phyloP scores from a whole-genome alignment of 2,329 filamentous ascomycete species.

The Pyrenophora tritici-repentis region DNA sequence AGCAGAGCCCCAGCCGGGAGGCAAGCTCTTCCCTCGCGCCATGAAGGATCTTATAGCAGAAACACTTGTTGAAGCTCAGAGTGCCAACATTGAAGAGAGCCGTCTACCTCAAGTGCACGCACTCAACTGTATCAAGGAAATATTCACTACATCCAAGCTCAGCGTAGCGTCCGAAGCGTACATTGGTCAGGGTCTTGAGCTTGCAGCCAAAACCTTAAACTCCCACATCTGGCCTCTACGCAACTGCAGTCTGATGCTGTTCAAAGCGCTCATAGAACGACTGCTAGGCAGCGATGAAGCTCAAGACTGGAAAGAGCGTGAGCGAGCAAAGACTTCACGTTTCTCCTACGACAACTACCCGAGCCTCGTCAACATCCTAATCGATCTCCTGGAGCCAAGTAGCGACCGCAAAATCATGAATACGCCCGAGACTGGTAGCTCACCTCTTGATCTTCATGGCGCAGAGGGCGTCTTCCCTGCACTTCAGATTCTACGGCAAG shows the following conservation, averaged over 20 bases:
- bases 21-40: constrained; percentile 64
- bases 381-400: constrained; percentile 60
- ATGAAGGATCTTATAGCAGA: constrained; percentile 67
- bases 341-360: constrained; percentile 74
- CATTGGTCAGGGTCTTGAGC: constrained; percentile 72
- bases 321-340: constrained; percentile 52
- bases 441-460: constrained; percentile 42
- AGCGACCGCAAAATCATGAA: constrained; percentile 35
- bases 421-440: constrained; percentile 23
- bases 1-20: constrained; percentile 64
- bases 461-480: constrained; percentile 78
- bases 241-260: constrained; percentile 88
- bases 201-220: constrained; percentile 80
- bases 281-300: constrained; percentile 74
- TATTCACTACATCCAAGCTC: constrained; percentile 82
- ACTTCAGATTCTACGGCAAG: constrained; percentile 77
- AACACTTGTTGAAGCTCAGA: constrained; percentile 58
- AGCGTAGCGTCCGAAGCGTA: constrained; percentile 74
- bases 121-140: constrained; percentile 88
- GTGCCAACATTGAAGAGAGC: constrained; percentile 59
- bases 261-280: constrained; percentile 81
- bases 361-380: constrained; percentile 66
- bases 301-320: constrained; percentile 61
- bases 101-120: constrained; percentile 90
- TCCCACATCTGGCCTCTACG: constrained; percentile 91